Percentiles rank a stretch among this genome's conserved stretches.
Conservation (phyloP, 1,284 basidiomycete genomes). For the Megacollybia platyphylla region DNA sequence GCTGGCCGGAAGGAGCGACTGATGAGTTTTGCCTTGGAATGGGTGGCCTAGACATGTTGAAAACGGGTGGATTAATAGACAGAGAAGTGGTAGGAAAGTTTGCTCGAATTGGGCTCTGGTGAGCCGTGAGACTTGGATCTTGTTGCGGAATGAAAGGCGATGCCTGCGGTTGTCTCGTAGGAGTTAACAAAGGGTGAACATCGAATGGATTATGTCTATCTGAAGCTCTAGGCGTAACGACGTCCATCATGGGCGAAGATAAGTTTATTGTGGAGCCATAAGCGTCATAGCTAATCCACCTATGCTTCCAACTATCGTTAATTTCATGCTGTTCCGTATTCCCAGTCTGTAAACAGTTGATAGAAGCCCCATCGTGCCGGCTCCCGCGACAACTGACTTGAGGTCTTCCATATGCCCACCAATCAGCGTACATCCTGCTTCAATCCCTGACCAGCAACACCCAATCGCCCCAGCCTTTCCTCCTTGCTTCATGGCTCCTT, state of each 20-base stretch:
- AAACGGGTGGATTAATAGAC: conserved; percentile 69
- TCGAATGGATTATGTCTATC: too few species aligned
- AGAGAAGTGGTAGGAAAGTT: conserved; percentile 16
- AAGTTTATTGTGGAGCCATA: too few species aligned
- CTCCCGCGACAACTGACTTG: conserved; percentile 50
- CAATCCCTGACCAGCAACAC: conserved; percentile 53
- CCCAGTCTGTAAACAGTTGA: conserved; percentile 49
- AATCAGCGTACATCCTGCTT: conserved; percentile 42
- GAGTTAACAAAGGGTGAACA: too few species aligned
- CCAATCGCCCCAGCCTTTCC: conserved; percentile 41
- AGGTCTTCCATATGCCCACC: conserved; percentile 29
- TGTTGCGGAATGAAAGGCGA: too few species aligned
- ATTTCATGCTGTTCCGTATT: conserved; percentile 13
- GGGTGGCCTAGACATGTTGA: conserved; percentile 56
- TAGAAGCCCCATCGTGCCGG: conserved; percentile 50
- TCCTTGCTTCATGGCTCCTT: conserved; percentile 49
- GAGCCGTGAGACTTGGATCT: too few species aligned
- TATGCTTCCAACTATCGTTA: conserved; percentile 11
- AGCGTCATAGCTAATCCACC: conserved; percentile 6
- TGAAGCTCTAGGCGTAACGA: too few species aligned
- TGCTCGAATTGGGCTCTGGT: too few species aligned
- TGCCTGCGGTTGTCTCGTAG: too few species aligned
- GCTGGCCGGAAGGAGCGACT: conserved; percentile 45
- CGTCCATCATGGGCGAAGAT: too few species aligned
- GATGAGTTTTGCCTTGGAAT: conserved; percentile 27